phyloP scores from a whole-genome alignment of 1,284 basidiomycete genomes.

The Xanthoconium separans region DNA sequence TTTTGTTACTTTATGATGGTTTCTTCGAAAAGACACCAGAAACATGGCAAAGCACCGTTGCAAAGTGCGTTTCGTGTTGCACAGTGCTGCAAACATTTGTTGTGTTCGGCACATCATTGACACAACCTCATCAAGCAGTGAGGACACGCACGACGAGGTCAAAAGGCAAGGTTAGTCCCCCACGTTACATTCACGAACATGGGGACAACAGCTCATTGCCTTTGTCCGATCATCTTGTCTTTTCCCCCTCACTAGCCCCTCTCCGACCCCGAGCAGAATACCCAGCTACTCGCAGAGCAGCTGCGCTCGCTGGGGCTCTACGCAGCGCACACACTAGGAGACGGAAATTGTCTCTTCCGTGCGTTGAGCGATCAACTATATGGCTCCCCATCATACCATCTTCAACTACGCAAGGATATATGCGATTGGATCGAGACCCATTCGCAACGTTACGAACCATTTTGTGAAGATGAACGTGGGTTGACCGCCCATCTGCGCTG shows the following conservation, averaged over 20 bases:
- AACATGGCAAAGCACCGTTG: constrained; percentile 31
- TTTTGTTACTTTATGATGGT: constrained; percentile 38
- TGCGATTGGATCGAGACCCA: constrained; percentile 81
- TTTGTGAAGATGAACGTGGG: constrained; percentile 85
- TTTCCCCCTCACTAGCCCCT: constrained; percentile 43
- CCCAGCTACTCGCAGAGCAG: constrained; percentile 63
- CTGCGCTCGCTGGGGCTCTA: constrained; percentile 75
- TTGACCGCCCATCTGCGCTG: constrained; percentile 68
- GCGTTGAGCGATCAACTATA: constrained; percentile 80
- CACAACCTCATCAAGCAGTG: constrained; percentile 40
- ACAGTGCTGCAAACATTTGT: constrained; percentile 24
- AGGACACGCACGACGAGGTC: constrained; percentile 67
- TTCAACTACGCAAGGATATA: constrained; percentile 68
- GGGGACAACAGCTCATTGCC: constrained; percentile 17
- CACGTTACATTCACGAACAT: constrained; percentile 27
- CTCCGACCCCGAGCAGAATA: constrained; percentile 64
- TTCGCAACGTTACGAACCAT: constrained; percentile 76
- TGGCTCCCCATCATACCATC: constrained; percentile 72
- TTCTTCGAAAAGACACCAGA: constrained; percentile 36
- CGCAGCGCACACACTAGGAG: constrained; percentile 75
- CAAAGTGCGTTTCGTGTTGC: constrained; percentile 36
- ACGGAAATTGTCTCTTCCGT: constrained; percentile 88
- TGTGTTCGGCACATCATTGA: constrained; percentile 25
- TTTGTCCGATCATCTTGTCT: constrained; percentile 14
- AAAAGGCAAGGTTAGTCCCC: constrained; percentile 51